phyloP scores from a whole-genome alignment of 2,329 filamentous ascomycete species.

The Verticillium nubilum region DNA sequence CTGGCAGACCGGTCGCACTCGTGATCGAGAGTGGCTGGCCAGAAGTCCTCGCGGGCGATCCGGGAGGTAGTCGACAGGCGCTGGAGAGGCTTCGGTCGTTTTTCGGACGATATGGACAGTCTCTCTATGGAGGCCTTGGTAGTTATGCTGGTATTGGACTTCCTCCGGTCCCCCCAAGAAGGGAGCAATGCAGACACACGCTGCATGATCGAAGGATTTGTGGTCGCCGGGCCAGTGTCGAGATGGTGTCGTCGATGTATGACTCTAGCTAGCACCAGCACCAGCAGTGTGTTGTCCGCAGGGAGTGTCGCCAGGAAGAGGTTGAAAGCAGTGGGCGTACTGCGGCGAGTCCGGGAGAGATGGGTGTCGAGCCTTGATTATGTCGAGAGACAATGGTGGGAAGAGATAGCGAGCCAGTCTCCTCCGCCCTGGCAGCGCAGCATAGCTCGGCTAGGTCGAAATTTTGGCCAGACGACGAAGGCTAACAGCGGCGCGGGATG shows the following conservation, averaged over 20 bases:
- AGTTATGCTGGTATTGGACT: slow-evolving; percentile 23
- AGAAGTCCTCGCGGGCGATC: slow-evolving; percentile 71
- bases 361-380: background rate
- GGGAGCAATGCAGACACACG: slow-evolving; percentile 37
- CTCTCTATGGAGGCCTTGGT: slow-evolving; percentile 25
- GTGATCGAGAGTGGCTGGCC: slow-evolving; percentile 78
- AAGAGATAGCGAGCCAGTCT: background rate
- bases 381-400: background rate
- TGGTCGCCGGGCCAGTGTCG: background rate
- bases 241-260: background rate
- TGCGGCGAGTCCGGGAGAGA: background rate
- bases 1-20: slow-evolving; percentile 89
- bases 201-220: slow-evolving; percentile 26
- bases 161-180: slow-evolving; percentile 37
- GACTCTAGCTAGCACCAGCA: background rate
- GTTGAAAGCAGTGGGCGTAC: background rate
- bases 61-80: slow-evolving; percentile 54
- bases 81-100: slow-evolving; percentile 59
- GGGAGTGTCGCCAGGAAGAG: background rate
- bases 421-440: background rate
- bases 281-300: background rate
- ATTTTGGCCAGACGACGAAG: background rate
- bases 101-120: slow-evolving; percentile 38
- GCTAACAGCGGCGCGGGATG: background rate
- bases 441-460: background rate